Evolutionary conservation across 208 protist species (phyloP), one percentile per base, ranked within the genome.

Genomic region (Leishmania arabica): DNA sequence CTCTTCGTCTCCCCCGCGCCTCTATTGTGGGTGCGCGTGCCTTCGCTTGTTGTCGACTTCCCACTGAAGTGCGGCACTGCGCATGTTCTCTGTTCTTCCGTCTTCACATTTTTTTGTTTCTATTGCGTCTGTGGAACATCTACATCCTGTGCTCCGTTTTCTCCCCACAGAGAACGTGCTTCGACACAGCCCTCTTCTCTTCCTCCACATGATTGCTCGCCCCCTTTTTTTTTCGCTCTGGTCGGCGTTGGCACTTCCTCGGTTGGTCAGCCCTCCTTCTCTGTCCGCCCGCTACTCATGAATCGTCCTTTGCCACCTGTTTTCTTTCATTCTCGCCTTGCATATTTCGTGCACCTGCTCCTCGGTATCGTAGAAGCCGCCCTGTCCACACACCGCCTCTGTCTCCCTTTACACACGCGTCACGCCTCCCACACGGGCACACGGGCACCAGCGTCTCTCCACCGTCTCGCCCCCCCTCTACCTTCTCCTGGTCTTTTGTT

Each of bases 181-280:
- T 82, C 24, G 19, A 19, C n/a, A 45, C 34, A 34, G n/a, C 47
- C 49, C 49, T 75, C 4, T 0, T 82, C 24, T 49, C 54, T 13
- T 62, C 65, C 65, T 45, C 42, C 6, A 45, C 21, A 49, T 73
- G 8, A 34, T 60, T 15, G 53, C 66, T 27, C 54, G 70, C 37
- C 37, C 37, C 51, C 31, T 79, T 49, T 82, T 21, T 21, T 82
- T 78, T 71, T 51, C 34, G 11, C 54, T 77, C 45, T 80, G 17
- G 40, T 17, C 19, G 21, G 27, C 8, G 65, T 4, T 24, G 17
- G 37, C 49, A 17, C 37, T n/a, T 49, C n/a, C 19, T 45, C 45
- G 60, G n/a, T 37, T 49, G 15, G 0, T n/a, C 21, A 19, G 7
- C 37, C 24, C 31, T 37, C 42, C 19, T 19, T 49, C 64, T 45